phyloP scores from a whole-genome alignment of 345 rosid genomes.

The sweet orange (Citrus sinensis) region DVS_A1.0 CM039166.1:14507501-14508000 shows the following conservation, averaged over 20 bases:
- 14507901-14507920: neutral
- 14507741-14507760: constrained; percentile 25
- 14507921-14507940: neutral
- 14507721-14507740: neutral
- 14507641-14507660: neutral
- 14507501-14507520: constrained; percentile 1
- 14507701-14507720: neutral
- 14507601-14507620: neutral
- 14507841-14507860: constrained; percentile 26
- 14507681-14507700: constrained; percentile 6
- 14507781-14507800: neutral
- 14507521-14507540: neutral
- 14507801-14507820: neutral
- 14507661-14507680: neutral
- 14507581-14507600: neutral
- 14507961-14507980: neutral
- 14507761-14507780: constrained; percentile 3
- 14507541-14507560: neutral
- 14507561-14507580: neutral
- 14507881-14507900: constrained; percentile 38
- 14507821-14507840: neutral
- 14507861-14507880: constrained; percentile 13
- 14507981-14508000: constrained; percentile 7
- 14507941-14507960: neutral
- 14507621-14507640: neutral